phyloP scores from a whole-genome alignment of 1,284 basidiomycete genomes.

The Sanghuangporus baumii region DNA sequence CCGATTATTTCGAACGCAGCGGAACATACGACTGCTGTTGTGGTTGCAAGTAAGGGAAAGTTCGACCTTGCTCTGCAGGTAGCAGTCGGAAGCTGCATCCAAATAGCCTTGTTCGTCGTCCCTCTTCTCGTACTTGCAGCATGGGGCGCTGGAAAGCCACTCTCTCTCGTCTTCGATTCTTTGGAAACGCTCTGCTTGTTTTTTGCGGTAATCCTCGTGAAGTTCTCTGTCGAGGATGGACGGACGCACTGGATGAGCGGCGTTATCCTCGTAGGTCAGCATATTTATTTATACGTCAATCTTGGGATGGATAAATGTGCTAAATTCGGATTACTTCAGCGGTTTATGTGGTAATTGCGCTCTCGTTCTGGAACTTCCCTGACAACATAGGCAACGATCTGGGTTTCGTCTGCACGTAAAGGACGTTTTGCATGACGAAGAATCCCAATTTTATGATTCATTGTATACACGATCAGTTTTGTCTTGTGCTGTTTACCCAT shows the following conservation, averaged over 20 bases:
- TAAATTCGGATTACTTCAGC: not conserved
- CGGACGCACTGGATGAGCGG: conserved; percentile 60
- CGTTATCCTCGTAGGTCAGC: conserved; percentile 44
- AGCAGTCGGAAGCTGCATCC: conserved; percentile 62
- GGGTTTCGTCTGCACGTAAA: not conserved
- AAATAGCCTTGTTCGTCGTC: conserved; percentile 63
- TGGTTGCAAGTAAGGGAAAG: conserved; percentile 55
- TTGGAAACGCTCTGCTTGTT: conserved; percentile 32
- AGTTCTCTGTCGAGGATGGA: conserved; percentile 59
- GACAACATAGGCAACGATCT: conserved; percentile 20
- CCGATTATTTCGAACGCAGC: conserved; percentile 64
- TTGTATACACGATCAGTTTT: not conserved
- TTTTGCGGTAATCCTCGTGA: conserved; percentile 54
- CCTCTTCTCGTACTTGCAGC: conserved; percentile 52
- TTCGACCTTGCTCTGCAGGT: conserved; percentile 52
- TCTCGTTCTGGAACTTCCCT: conserved; percentile 41
- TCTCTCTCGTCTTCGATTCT: conserved; percentile 41
- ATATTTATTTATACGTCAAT: conserved; percentile 7
- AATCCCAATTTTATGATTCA: not conserved
- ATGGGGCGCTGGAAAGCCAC: conserved; percentile 53
- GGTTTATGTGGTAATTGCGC: conserved; percentile 38
- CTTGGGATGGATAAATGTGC: not conserved
- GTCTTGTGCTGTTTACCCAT: not conserved
- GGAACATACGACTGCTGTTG: conserved; percentile 62
- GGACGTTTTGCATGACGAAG: not conserved